Percentiles rank a stretch among this genome's conserved stretches.
Evolutionary conservation across 371 early-diverging fungal genomes (phyloP).

Genomic region (Lichtheimia hyalospora): DNA sequence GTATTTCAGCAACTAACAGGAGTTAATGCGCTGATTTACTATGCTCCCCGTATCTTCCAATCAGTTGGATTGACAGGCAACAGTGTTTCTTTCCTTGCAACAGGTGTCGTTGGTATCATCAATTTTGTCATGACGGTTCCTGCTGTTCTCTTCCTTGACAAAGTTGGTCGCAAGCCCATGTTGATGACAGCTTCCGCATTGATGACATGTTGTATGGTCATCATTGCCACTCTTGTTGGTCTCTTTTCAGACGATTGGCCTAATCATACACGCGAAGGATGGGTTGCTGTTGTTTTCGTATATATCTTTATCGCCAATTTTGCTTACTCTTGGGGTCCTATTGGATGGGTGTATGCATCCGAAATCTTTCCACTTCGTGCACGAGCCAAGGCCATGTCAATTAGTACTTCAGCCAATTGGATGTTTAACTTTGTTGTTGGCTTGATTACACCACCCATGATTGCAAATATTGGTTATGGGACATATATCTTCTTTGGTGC

Average conservation of each 20-base stretch:
- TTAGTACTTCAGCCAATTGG: conserved; percentile 88
- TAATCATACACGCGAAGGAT: conserved; percentile 30
- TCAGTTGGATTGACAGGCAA: conserved; percentile 60
- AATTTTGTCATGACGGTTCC: conserved; percentile 55
- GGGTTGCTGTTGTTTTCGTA: conserved; percentile 53
- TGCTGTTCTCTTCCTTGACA: conserved; percentile 72
- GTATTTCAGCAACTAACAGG: conserved; percentile 76
- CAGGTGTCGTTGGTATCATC: conserved; percentile 72
- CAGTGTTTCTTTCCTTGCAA: conserved; percentile 60
- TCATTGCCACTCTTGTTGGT: conserved; percentile 43
- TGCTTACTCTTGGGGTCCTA: conserved; percentile 83
- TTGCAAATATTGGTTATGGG: conserved; percentile 24
- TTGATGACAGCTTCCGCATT: conserved; percentile 45
- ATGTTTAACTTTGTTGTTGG: conserved; percentile 50
- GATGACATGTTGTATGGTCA: conserved; percentile 37
- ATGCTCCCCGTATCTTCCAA: conserved; percentile 70
- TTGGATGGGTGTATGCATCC: conserved; percentile 84
- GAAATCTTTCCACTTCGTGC: conserved; percentile 76
- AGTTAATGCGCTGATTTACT: conserved; percentile 75
- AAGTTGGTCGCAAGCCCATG: conserved; percentile 62
- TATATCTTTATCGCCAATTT: conserved; percentile 67
- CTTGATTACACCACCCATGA: conserved; percentile 19
- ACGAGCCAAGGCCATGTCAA: conserved; percentile 76
- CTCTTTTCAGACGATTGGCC: conserved; percentile 39
- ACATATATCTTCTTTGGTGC: conserved; percentile 45